phyloP scores from a whole-genome alignment of 2,329 filamentous ascomycete species.

The Talaromyces sp. region DNA sequence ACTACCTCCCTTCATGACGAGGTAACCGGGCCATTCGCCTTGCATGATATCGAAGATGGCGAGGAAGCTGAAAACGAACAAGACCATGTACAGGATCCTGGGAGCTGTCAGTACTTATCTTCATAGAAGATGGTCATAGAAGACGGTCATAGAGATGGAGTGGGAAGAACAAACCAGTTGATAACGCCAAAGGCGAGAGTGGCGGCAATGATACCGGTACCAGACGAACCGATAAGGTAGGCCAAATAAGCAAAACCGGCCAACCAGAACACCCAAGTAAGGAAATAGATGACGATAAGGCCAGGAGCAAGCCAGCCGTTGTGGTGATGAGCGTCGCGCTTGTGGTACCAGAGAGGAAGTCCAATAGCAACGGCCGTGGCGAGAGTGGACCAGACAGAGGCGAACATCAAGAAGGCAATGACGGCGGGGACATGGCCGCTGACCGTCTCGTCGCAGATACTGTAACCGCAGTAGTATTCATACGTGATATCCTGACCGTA shows the following conservation, averaged over 20 bases:
- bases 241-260: conserved; percentile 27
- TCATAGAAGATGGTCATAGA: no score
- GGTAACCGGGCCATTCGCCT: conserved; percentile 25
- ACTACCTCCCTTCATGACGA: conserved; percentile 5
- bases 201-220: conserved; percentile 20
- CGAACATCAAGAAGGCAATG: conserved; percentile 23
- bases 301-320: conserved; percentile 21
- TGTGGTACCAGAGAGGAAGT: conserved; percentile 20
- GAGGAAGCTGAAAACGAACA: conserved; percentile 26
- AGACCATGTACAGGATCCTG: conserved; percentile 27
- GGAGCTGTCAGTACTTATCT: background rate
- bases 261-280: conserved; percentile 31
- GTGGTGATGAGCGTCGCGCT: conserved; percentile 17
- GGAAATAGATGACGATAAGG: conserved; percentile 21
- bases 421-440: conserved; percentile 20
- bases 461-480: conserved; percentile 9
- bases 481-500: conserved; percentile 8
- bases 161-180: conserved; percentile 21
- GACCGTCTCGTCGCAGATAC: conserved; percentile 13
- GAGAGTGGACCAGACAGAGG: conserved; percentile 25
- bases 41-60: conserved; percentile 24
- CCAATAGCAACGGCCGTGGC: conserved; percentile 18
- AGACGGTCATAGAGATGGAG: background rate
- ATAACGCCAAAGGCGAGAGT: conserved; percentile 28
- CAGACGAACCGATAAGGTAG: conserved; percentile 12